Evolutionary conservation across 768 basidiomycete species (phyloP).

Genomic region (Scleroderma bovista): DNA sequence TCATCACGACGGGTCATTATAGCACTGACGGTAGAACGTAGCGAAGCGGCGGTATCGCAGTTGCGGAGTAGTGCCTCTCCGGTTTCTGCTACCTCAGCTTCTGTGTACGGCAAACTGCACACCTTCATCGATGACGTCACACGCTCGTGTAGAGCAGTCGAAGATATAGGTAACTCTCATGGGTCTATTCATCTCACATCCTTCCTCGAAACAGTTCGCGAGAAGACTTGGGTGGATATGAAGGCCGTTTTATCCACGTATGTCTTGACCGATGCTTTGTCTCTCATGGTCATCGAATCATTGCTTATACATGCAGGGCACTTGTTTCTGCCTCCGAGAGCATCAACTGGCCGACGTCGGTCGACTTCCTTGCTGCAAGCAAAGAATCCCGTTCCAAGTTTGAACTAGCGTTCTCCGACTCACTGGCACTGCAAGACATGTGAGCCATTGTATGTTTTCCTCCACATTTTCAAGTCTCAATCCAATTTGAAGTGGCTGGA

Average conservation of each 20-base stretch:
- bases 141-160: slow-evolving; percentile 38
- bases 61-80: slow-evolving; percentile 35
- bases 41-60: slow-evolving; percentile 55
- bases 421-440: slow-evolving; percentile 76
- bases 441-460: slow-evolving; percentile 33
- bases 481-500: slow-evolving; percentile 41
- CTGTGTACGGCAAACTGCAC: slow-evolving; percentile 57
- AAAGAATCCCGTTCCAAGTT: slow-evolving; percentile 56
- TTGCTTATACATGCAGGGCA: slow-evolving; percentile 35
- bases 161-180: slow-evolving; percentile 40
- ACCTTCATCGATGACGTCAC: slow-evolving; percentile 50
- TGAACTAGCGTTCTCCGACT: slow-evolving; percentile 69
- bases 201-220: slow-evolving; percentile 58
- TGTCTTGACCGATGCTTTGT: slow-evolving; percentile 18
- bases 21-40: slow-evolving; percentile 25
- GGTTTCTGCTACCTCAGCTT: slow-evolving; percentile 43
- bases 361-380: slow-evolving; percentile 54
- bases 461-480: slow-evolving; percentile 3
- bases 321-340: slow-evolving; percentile 63
- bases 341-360: slow-evolving; percentile 79
- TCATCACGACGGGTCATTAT: neutral
- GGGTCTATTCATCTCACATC: slow-evolving; percentile 53
- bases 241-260: slow-evolving; percentile 61
- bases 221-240: slow-evolving; percentile 74
- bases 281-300: slow-evolving; percentile 5